Conservation (phyloP, 148 eudicot species). For the Chenopodium album region DNA sequence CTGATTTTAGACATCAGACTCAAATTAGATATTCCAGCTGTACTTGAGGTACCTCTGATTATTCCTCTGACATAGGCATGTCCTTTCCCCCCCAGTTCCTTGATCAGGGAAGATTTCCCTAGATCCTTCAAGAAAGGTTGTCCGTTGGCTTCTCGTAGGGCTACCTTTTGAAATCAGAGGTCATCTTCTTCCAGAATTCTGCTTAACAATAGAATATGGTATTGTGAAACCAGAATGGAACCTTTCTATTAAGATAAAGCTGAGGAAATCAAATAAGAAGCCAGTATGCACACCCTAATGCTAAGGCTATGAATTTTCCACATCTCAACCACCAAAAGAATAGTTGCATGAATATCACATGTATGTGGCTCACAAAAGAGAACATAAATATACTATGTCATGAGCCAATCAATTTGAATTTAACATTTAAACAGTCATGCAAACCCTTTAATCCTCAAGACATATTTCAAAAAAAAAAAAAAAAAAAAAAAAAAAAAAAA, state of each 20-base stretch:
- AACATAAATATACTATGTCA: no score
- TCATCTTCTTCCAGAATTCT: not conserved
- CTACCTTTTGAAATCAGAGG: constrained; percentile 4
- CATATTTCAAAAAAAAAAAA: no score
- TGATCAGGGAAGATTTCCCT: constrained; percentile 1
- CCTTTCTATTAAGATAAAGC: constrained; percentile 16
- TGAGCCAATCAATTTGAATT: not conserved
- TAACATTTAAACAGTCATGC: not conserved
- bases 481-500: no score
- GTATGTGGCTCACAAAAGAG: not conserved
- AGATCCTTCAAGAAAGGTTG: constrained; percentile 8
- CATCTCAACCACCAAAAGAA: not conserved
- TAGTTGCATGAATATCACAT: not conserved
- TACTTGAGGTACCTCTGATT: constrained; percentile 13
- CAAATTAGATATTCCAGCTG: constrained; percentile 10
- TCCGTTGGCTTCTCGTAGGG: constrained; percentile 18
- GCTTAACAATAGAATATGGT: constrained; percentile 2
- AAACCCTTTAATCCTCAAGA: not conserved
- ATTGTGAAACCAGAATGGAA: not conserved
- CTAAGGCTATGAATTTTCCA: not conserved
- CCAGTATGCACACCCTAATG: not conserved
- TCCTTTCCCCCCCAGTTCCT: not conserved
- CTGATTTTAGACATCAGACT: not conserved
- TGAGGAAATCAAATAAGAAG: constrained; percentile 12
- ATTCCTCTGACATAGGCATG: constrained; percentile 8